A percentile compares a stretch with the other conserved stretches of the same genome.
These are phyloP conservation scores for Leccinum cinnamomeum DNA, from an alignment of 1,284 basidiomycete species.

Conservation along the genomic window DNA sequence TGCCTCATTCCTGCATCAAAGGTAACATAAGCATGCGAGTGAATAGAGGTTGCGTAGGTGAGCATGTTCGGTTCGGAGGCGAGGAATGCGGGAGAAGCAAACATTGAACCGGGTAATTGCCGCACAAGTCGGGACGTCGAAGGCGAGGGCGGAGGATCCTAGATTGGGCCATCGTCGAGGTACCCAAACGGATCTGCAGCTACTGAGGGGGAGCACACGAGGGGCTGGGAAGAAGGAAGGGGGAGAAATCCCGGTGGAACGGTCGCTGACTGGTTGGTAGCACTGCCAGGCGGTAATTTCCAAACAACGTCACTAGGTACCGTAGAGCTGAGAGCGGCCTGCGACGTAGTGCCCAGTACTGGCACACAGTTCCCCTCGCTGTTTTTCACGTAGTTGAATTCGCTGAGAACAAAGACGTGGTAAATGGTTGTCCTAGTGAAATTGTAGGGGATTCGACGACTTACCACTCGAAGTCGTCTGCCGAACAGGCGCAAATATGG, in stretches of 20 bases:
- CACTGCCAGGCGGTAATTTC: not conserved
- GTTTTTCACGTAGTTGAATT: conserved; percentile 64
- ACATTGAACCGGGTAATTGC: conserved; percentile 35
- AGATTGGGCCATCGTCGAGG: conserved; percentile 39
- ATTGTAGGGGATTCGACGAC: conserved; percentile 23
- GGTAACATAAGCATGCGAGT: conserved; percentile 73
- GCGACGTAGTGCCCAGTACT: conserved; percentile 54
- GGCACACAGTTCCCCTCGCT: conserved; percentile 72
- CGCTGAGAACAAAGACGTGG: conserved; percentile 46
- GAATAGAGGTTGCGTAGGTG: conserved; percentile 53
- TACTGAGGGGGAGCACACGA: conserved; percentile 10
- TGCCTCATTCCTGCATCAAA: conserved; percentile 82
- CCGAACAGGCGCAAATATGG: conserved; percentile 71
- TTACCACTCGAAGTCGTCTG: conserved; percentile 89
- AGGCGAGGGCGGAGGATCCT: conserved; percentile 24
- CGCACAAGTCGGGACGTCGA: conserved; percentile 37
- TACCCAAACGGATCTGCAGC: conserved; percentile 55
- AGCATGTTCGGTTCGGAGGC: conserved; percentile 40
- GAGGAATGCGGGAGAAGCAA: conserved; percentile 38
- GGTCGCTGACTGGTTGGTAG: not conserved
- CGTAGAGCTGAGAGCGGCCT: conserved; percentile 3
- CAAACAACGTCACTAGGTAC: not conserved
- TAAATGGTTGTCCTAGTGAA: not conserved
- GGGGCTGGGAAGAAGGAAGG: not conserved
- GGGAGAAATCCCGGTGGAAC: not conserved